These are phyloP conservation scores for Syzygium jambos DNA, from an alignment of 345 rosid genomes.

Conservation along the genomic window DNA sequence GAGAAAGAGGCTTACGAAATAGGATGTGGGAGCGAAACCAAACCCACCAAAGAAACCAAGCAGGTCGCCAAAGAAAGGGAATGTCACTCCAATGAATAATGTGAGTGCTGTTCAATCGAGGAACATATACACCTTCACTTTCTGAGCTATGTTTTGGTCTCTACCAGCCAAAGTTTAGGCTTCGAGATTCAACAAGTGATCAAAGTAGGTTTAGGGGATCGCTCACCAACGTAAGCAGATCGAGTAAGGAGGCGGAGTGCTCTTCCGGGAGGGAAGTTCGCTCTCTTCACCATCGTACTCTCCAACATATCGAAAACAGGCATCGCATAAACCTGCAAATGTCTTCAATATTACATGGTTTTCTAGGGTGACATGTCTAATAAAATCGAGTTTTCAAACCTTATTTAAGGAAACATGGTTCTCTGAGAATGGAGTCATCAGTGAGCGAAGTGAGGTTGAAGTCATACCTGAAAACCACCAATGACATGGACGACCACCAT, in stretches of 20 bases:
- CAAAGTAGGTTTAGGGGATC: not conserved
- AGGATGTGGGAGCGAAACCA: constrained; percentile 88
- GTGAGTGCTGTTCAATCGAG: constrained; percentile 55
- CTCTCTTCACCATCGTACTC: constrained; percentile 37
- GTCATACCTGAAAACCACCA: constrained; percentile 77
- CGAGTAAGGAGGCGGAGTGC: constrained; percentile 54
- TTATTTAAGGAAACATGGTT: too few species aligned
- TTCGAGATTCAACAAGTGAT: not conserved
- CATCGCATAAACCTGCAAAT: constrained; percentile 72
- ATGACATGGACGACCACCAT: constrained; percentile 91
- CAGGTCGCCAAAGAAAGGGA: constrained; percentile 96
- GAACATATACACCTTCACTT: not conserved
- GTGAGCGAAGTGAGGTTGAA: not conserved
- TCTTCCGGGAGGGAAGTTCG: constrained; percentile 49
- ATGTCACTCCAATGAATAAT: constrained; percentile 68
- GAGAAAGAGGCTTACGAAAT: constrained; percentile 48
- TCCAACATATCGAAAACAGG: constrained; percentile 82
- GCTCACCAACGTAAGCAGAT: constrained; percentile 79
- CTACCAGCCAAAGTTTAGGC: not conserved
- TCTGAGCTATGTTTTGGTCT: too few species aligned
- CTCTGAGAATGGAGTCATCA: not conserved
- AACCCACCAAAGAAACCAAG: constrained; percentile 97
- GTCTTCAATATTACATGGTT: not conserved
- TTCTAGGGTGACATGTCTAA: not conserved
- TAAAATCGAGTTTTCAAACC: too few species aligned